phyloP scores from a whole-genome alignment of 768 basidiomycete genomes.

The Hortiboletus flavorubellus region DNA sequence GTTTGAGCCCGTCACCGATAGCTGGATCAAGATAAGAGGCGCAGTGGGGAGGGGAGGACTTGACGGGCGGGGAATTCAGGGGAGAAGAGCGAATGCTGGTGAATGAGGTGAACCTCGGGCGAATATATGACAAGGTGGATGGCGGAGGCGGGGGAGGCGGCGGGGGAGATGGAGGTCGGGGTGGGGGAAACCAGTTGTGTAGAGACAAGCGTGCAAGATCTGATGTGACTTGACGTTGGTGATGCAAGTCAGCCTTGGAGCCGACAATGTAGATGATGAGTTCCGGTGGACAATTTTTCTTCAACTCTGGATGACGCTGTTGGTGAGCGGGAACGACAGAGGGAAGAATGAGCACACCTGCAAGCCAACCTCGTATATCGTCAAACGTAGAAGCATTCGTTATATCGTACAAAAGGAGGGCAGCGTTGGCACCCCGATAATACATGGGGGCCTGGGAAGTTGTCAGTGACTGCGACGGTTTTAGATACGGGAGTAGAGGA shows the following conservation, averaged over 20 bases:
- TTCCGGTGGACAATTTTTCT: conserved; percentile 85
- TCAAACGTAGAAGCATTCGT: conserved; percentile 86
- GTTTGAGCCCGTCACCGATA: conserved; percentile 48
- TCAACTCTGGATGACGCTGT: conserved; percentile 56
- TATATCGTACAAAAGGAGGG: conserved; percentile 92
- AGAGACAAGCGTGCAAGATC: conserved; percentile 82
- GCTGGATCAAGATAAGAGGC: conserved; percentile 65
- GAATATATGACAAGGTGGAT: conserved; percentile 36
- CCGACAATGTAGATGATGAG: conserved; percentile 95
- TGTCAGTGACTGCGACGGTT: conserved; percentile 17
- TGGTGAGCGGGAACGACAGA: neutral
- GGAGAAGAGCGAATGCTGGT: conserved; percentile 64
- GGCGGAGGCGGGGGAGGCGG: conserved; percentile 54
- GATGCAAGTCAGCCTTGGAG: conserved; percentile 80
- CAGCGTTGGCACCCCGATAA: conserved; percentile 94
- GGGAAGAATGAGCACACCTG: conserved; percentile 49
- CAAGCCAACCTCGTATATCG: conserved; percentile 88
- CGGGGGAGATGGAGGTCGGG: conserved; percentile 62
- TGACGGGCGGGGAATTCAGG: conserved; percentile 40
- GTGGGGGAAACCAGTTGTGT: conserved; percentile 86
- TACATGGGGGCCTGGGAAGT: conserved; percentile 83
- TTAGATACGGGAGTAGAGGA: conserved; percentile 1
- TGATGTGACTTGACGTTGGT: conserved; percentile 70
- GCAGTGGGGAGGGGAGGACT: conserved; percentile 51
- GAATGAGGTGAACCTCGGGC: conserved; percentile 35